Percentiles rank a stretch among this genome's conserved stretches.
Evolutionary conservation across 2,329 filamentous ascomycete species (phyloP).

Genomic region (Emergomyces orientalis): DNA sequence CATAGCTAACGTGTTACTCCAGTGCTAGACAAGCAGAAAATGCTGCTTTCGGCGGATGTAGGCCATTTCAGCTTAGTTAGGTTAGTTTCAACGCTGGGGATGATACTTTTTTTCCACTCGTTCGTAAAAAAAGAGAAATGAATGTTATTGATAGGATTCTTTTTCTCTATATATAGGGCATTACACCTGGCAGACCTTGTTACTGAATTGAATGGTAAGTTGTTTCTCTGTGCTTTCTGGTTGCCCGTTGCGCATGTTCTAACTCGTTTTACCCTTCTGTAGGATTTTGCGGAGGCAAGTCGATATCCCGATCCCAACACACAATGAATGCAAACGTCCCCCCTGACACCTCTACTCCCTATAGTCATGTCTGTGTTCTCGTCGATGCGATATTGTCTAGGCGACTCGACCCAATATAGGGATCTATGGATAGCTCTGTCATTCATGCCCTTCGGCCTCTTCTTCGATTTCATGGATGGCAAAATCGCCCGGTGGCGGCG

Average conservation of each 20-base stretch:
- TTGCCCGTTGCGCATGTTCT: constrained; percentile 2
- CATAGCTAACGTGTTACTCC: constrained; percentile 13
- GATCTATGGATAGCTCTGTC: constrained; percentile 74
- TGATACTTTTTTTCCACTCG: background rate
- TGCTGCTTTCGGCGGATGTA: constrained; percentile 38
- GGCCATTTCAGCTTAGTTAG: constrained; percentile 45
- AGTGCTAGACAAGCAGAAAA: constrained; percentile 43
- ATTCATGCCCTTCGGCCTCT: constrained; percentile 85
- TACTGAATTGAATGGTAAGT: constrained; percentile 41
- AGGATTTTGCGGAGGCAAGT: constrained; percentile 44
- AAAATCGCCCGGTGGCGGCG: constrained; percentile 92
- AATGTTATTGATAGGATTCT: background rate
- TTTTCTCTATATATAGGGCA: constrained; percentile 26
- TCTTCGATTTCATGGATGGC: constrained; percentile 98
- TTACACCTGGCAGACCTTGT: constrained; percentile 44
- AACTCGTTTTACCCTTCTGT: constrained; percentile 6
- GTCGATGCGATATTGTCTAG: constrained; percentile 84
- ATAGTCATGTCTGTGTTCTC: constrained; percentile 88
- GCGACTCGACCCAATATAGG: constrained; percentile 53
- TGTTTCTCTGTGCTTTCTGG: background rate
- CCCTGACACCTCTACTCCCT: constrained; percentile 7
- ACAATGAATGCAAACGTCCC: constrained; percentile 4
- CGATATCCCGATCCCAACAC: constrained; percentile 1
- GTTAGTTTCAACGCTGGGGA: constrained; percentile 22
- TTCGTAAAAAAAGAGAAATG: background rate